Conservation (phyloP, 495 filamentous ascomycete species). For the Margaritispora aquatica region DNA sequence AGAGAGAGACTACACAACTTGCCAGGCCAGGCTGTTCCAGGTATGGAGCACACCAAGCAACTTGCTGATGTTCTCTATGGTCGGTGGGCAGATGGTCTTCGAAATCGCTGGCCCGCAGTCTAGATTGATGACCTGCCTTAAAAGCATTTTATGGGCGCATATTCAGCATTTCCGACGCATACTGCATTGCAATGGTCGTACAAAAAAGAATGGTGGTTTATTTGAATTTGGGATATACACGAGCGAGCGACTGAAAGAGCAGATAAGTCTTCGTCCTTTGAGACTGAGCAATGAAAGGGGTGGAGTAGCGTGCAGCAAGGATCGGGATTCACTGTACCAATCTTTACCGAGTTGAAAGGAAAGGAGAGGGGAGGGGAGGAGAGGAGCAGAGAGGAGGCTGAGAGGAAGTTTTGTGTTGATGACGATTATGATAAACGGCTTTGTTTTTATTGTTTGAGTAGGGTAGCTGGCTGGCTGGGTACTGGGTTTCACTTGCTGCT, state of each 20-base stretch:
- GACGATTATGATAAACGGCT: background rate
- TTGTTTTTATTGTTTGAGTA: background rate
- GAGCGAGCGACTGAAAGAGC: too few species aligned
- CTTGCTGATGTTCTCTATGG: slow-evolving; percentile 85
- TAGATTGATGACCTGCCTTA: slow-evolving; percentile 23
- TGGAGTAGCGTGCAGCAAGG: background rate
- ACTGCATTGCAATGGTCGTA: slow-evolving; percentile 7
- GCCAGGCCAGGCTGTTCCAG: slow-evolving; percentile 47
- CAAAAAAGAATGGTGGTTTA: slow-evolving; percentile 3
- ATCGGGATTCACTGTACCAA: slow-evolving; percentile 17
- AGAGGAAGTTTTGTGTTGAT: background rate
- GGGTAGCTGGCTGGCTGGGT: too few species aligned
- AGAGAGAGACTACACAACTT: slow-evolving; percentile 41
- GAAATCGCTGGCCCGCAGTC: slow-evolving; percentile 64
- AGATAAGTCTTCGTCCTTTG: slow-evolving; percentile 1
- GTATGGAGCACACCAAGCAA: slow-evolving; percentile 88
- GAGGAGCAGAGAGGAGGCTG: too few species aligned
- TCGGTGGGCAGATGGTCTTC: slow-evolving; percentile 82
- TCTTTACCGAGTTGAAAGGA: too few species aligned
- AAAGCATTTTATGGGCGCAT: slow-evolving; percentile 7
- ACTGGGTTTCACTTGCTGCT: background rate
- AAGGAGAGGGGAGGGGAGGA: too few species aligned
- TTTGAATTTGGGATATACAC: background rate
- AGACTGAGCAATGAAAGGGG: background rate
- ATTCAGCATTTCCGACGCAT: slow-evolving; percentile 1